A percentile compares a stretch with the other conserved stretches of the same genome.
Evolutionary conservation across 2,329 filamentous ascomycete species (phyloP).

Genomic region (Alternaria brassicae): DNA sequence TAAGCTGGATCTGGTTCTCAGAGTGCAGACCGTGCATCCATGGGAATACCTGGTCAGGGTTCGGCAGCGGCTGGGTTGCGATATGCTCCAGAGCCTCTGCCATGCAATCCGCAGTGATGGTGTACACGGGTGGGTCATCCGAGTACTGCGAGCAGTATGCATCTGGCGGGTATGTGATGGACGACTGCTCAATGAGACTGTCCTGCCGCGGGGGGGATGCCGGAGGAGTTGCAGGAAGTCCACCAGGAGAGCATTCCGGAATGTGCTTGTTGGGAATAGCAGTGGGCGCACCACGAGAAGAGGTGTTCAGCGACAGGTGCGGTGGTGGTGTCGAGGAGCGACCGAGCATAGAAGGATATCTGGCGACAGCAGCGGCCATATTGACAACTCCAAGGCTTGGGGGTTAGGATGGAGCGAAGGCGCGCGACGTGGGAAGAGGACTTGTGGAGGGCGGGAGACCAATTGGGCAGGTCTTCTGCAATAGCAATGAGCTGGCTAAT

Average conservation of each 20-base stretch:
- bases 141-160: slow-evolving; percentile 63
- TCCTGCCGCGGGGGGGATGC: slow-evolving; percentile 68
- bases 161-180: slow-evolving; percentile 77
- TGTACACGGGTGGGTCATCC: slow-evolving; percentile 68
- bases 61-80: slow-evolving; percentile 80
- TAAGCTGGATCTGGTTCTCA: slow-evolving; percentile 84
- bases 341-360: slow-evolving; percentile 46
- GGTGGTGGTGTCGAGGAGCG: slow-evolving; percentile 58
- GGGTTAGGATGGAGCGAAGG: slow-evolving; percentile 30
- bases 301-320: slow-evolving; percentile 65
- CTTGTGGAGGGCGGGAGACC: slow-evolving; percentile 12
- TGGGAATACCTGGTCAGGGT: slow-evolving; percentile 87
- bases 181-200: slow-evolving; percentile 65
- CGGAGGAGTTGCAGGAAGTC: slow-evolving; percentile 61
- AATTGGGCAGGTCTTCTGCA: slow-evolving; percentile 7
- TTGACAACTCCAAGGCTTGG: slow-evolving; percentile 21
- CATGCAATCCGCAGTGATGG: slow-evolving; percentile 72
- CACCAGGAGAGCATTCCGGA: slow-evolving; percentile 85
- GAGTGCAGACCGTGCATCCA: slow-evolving; percentile 95
- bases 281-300: slow-evolving; percentile 63
- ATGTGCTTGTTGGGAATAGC: slow-evolving; percentile 86
- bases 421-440: slow-evolving; percentile 32
- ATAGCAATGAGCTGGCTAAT: slow-evolving; percentile 14
- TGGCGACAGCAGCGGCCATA: slow-evolving; percentile 55
- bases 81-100: slow-evolving; percentile 76